phyloP scores from a whole-genome alignment of 371 early-diverging fungal genomes.

The Mortierella sp. region DNA sequence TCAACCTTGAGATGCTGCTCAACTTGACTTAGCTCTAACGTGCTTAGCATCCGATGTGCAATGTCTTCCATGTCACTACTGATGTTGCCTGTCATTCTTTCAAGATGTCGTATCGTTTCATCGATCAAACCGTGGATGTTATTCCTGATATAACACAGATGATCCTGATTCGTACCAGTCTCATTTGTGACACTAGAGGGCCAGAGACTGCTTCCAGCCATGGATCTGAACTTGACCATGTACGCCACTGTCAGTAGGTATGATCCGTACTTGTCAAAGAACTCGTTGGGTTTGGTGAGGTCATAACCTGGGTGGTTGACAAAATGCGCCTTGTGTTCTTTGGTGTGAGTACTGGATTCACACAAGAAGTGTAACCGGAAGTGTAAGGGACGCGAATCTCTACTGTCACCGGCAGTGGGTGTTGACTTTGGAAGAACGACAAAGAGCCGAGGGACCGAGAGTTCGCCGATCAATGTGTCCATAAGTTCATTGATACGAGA shows the following conservation, averaged over 20 bases:
- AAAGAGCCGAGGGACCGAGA: slow-evolving; percentile 22
- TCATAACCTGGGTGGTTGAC: slow-evolving; percentile 9
- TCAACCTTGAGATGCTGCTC: slow-evolving; percentile 3
- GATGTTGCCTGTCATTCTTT: background rate
- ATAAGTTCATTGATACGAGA: slow-evolving; percentile 2
- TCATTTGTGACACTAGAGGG: background rate
- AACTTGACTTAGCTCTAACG: slow-evolving; percentile 5
- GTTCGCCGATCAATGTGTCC: slow-evolving; percentile 18
- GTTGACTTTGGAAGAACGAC: slow-evolving; percentile 23
- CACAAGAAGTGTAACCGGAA: background rate
- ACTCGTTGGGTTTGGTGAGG: background rate
- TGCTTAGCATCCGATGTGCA: background rate
- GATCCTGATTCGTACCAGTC: no score
- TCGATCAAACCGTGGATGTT: background rate
- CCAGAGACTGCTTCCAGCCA: background rate
- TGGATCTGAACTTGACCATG: slow-evolving; percentile 2
- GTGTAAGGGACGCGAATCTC: background rate
- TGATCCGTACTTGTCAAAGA: slow-evolving; percentile 6
- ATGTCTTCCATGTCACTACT: background rate
- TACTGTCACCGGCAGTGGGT: background rate
- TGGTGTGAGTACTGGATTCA: slow-evolving; percentile 1
- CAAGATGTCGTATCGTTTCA: background rate
- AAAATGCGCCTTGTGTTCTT: background rate
- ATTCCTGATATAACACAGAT: background rate
- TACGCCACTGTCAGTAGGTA: background rate